phyloP scores from a whole-genome alignment of 805 yeast genomes.

The Starmerella stellata region DNA sequence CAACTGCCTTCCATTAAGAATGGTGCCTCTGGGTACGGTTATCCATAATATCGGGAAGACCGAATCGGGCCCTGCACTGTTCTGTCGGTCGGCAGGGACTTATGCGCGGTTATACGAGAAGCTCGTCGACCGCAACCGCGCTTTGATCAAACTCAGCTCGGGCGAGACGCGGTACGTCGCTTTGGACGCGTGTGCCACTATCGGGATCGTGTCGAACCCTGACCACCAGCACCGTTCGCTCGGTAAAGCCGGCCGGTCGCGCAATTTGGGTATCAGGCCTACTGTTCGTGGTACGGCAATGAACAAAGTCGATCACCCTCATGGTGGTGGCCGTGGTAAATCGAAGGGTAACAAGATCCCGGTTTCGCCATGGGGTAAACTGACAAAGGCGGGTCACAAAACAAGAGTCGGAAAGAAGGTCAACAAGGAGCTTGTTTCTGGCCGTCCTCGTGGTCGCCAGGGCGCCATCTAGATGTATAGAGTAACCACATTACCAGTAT shows the following conservation, averaged over 20 bases:
- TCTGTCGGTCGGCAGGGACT: slow-evolving; percentile 88
- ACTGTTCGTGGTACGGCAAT: slow-evolving; percentile 94
- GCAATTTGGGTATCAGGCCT: slow-evolving; percentile 87
- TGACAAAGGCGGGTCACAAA: slow-evolving; percentile 81
- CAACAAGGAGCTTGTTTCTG: slow-evolving; percentile 71
- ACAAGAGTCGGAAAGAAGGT: slow-evolving; percentile 79
- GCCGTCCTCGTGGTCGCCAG: slow-evolving; percentile 63
- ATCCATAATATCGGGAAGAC: slow-evolving; percentile 74
- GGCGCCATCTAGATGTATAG: slow-evolving; percentile 18
- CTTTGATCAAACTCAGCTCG: slow-evolving; percentile 63
- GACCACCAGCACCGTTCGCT: slow-evolving; percentile 76
- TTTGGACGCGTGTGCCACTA: slow-evolving; percentile 75
- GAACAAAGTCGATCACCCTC: slow-evolving; percentile 83
- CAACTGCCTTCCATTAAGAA: slow-evolving; percentile 75
- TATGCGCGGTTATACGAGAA: slow-evolving; percentile 77
- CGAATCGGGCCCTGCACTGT: slow-evolving; percentile 60
- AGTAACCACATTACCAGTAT: background rate
- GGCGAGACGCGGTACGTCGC: slow-evolving; percentile 90
- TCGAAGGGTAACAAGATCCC: slow-evolving; percentile 89
- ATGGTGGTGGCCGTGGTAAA: slow-evolving; percentile 99
- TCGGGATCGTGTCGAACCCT: slow-evolving; percentile 81
- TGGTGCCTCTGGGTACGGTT: slow-evolving; percentile 90
- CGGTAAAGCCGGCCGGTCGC: slow-evolving; percentile 93
- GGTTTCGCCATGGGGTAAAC: slow-evolving; percentile 89
- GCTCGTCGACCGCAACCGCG: slow-evolving; percentile 48